Percentiles rank a stretch among this genome's conserved stretches.
Evolutionary conservation across 768 basidiomycete genomes (phyloP).

Genomic region (Collybiopsis luxurians): DNA sequence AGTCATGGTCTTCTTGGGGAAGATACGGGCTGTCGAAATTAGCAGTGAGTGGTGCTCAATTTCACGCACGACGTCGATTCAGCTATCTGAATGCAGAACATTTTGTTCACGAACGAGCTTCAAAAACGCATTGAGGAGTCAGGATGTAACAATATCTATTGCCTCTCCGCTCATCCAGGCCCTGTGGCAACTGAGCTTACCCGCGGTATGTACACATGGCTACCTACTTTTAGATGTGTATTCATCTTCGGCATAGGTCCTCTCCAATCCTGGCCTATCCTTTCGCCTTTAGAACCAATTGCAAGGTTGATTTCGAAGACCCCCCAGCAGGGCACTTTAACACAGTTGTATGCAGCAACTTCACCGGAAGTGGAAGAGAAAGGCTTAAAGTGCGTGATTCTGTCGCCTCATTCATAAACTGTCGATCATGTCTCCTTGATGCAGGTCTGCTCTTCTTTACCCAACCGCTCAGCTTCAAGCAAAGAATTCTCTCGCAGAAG

Average conservation of each 20-base stretch:
- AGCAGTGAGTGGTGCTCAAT: not conserved
- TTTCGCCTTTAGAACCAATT: not conserved
- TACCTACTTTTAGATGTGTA: not conserved
- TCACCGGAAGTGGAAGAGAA: slow-evolving; percentile 15
- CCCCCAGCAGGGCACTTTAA: slow-evolving; percentile 15
- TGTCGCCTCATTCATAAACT: not conserved
- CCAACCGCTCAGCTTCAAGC: not conserved
- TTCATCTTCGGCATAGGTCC: not conserved
- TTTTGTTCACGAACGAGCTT: slow-evolving; percentile 11
- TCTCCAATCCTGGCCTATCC: slow-evolving; percentile 1
- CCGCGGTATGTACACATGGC: not conserved
- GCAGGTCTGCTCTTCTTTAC: slow-evolving; percentile 8
- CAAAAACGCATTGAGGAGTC: slow-evolving; percentile 7
- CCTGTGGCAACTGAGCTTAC: not conserved
- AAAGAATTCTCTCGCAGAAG: slow-evolving; percentile 4
- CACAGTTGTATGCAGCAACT: slow-evolving; percentile 20
- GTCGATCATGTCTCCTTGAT: not conserved
- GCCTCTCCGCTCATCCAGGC: slow-evolving; percentile 9
- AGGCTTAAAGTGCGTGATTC: not conserved
- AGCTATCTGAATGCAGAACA: not conserved
- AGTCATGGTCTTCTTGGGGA: not conserved
- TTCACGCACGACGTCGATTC: not conserved
- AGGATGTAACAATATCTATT: slow-evolving; percentile 5
- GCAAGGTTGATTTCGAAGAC: not conserved
- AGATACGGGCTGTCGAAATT: slow-evolving; percentile 10